Evolutionary conservation across 495 filamentous ascomycete genomes (phyloP).

Genomic region (Rhizodiscina lignyota): DNA sequence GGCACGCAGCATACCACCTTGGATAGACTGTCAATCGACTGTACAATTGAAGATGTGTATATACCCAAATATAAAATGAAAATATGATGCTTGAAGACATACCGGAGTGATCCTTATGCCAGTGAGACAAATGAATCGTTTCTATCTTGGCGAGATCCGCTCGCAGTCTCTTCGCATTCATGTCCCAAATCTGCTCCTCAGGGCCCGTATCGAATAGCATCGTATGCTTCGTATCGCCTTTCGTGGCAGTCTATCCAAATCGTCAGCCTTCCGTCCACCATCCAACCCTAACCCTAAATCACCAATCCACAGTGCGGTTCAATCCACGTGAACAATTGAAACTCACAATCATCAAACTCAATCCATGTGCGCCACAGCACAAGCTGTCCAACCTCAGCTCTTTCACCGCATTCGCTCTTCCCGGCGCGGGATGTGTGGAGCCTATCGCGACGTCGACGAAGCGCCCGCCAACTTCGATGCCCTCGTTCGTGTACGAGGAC

Average conservation of each 20-base stretch:
- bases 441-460: conserved; percentile 23
- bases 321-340: too few species aligned
- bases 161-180: conserved; percentile 33
- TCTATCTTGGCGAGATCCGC: conserved; percentile 26
- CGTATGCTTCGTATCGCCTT: conserved; percentile 31
- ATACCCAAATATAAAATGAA: too few species aligned
- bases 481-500: conserved; percentile 31
- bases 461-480: conserved; percentile 27
- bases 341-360: conserved; percentile 38
- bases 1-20: conserved; percentile 37
- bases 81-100: too few species aligned
- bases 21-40: too few species aligned
- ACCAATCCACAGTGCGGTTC: too few species aligned
- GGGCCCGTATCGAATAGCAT: conserved; percentile 45
- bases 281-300: too few species aligned
- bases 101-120: conserved; percentile 47
- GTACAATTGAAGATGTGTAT: too few species aligned
- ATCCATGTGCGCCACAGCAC: conserved; percentile 43
- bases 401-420: conserved; percentile 22
- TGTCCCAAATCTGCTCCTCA: conserved; percentile 37
- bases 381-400: conserved; percentile 38
- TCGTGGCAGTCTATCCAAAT: conserved; percentile 31
- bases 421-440: conserved; percentile 17
- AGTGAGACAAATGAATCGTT: conserved; percentile 31
- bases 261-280: too few species aligned